A percentile compares a stretch with the other conserved stretches of the same genome.
Evolutionary conservation across 2,329 filamentous ascomycete species (phyloP).

Genomic region (Lachnellula cervina): DNA sequence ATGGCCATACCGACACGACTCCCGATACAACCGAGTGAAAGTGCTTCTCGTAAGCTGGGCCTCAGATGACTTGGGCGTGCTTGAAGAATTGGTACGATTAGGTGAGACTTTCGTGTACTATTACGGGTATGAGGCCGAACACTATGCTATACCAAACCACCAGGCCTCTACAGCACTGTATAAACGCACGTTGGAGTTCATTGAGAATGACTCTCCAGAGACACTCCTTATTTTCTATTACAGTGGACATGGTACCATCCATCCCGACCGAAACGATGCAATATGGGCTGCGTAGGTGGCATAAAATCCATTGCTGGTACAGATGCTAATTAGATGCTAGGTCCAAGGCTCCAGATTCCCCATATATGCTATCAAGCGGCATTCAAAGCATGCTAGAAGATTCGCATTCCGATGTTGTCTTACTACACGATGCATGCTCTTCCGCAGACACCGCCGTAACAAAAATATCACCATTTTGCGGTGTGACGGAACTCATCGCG

Average conservation of each 20-base stretch:
- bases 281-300: background rate
- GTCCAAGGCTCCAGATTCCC: background rate
- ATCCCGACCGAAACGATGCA: background rate
- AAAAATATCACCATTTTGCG: background rate
- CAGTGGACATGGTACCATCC: background rate
- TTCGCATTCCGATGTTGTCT: background rate
- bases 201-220: background rate
- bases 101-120: background rate
- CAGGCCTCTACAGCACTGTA: background rate
- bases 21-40: background rate
- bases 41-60: background rate
- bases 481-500: conserved; percentile 2
- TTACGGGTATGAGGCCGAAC: background rate
- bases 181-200: background rate
- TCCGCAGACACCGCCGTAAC: background rate
- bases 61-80: background rate
- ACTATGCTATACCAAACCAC: background rate
- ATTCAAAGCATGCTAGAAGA: background rate
- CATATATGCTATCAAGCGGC: background rate
- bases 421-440: background rate
- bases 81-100: background rate
- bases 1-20: background rate
- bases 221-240: conserved; percentile 3
- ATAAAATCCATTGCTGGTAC: background rate
- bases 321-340: too few species aligned